Conservation (phyloP, 345 rosid genomes). For the Euclidium syriacum region DNA sequence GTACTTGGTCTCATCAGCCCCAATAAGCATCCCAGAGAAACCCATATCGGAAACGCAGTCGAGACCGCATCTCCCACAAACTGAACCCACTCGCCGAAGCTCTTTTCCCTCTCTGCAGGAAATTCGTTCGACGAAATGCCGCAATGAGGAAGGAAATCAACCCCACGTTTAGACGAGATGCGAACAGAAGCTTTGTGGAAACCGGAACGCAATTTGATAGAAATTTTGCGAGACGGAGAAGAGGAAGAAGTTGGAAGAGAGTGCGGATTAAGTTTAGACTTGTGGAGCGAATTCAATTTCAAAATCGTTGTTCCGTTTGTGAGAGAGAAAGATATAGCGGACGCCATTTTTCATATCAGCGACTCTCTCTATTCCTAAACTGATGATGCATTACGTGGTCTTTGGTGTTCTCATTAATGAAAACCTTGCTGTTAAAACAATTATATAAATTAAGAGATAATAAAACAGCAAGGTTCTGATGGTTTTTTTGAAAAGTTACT, state of each 20-base stretch:
- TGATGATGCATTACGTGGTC: too few relatives aligned
- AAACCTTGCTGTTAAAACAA: too few relatives aligned
- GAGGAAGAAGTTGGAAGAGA: background rate
- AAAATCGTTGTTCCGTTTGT: background rate
- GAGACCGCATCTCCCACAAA: constrained; percentile 56
- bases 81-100: constrained; percentile 63
- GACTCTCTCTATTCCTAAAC: too few relatives aligned
- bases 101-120: constrained; percentile 18
- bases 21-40: constrained; percentile 67
- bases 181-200: background rate
- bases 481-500: too few relatives aligned
- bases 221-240: background rate
- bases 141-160: constrained; percentile 33
- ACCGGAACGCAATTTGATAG: background rate
- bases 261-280: background rate
- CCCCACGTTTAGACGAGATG: background rate
- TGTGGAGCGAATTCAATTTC: background rate
- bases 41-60: constrained; percentile 86
- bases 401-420: too few relatives aligned
- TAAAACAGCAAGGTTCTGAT: too few relatives aligned
- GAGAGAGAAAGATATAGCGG: constrained; percentile 4
- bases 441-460: too few relatives aligned
- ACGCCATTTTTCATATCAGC: constrained; percentile 13
- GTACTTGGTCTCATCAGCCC: constrained; percentile 60
- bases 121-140: constrained; percentile 53